Conservation (phyloP, 169 alveolate genomes). For the Plasmodium relictum region DNA sequence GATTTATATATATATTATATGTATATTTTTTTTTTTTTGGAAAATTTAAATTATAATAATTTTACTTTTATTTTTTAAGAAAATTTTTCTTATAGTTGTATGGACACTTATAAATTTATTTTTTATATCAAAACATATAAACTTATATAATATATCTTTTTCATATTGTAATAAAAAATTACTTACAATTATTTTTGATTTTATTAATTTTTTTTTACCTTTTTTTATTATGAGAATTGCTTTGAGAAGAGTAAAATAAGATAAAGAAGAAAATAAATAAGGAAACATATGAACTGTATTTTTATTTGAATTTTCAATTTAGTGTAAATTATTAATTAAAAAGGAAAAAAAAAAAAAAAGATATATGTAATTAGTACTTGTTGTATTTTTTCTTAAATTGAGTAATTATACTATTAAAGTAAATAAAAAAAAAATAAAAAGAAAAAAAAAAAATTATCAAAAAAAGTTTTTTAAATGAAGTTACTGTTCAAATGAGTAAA, state of each 20-base stretch:
- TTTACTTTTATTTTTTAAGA: background rate
- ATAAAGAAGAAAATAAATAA: background rate
- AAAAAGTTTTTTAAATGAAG: slow-evolving; percentile 18
- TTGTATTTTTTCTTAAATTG: background rate
- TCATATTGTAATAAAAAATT: background rate
- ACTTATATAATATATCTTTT: background rate
- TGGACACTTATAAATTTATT: background rate
- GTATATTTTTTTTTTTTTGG: background rate
- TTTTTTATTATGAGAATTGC: slow-evolving; percentile 7
- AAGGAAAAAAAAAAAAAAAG: background rate
- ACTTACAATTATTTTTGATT: background rate
- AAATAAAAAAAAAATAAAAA: background rate
- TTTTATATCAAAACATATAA: background rate
- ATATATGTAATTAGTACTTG: too few relatives aligned
- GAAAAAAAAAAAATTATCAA: slow-evolving; percentile 12
- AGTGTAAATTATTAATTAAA: background rate
- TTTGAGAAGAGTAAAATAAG: slow-evolving; percentile 2
- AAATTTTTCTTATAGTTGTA: background rate
- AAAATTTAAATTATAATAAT: background rate
- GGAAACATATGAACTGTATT: background rate
- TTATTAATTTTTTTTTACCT: background rate
- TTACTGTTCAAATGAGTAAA: slow-evolving; percentile 46
- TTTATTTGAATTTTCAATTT: background rate
- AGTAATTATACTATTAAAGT: background rate
- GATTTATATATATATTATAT: background rate